Percentiles rank a stretch among this genome's conserved stretches.
Evolutionary conservation across 345 rosid species (phyloP).

Genomic region (Eucalyptus pauciflora): DNA sequence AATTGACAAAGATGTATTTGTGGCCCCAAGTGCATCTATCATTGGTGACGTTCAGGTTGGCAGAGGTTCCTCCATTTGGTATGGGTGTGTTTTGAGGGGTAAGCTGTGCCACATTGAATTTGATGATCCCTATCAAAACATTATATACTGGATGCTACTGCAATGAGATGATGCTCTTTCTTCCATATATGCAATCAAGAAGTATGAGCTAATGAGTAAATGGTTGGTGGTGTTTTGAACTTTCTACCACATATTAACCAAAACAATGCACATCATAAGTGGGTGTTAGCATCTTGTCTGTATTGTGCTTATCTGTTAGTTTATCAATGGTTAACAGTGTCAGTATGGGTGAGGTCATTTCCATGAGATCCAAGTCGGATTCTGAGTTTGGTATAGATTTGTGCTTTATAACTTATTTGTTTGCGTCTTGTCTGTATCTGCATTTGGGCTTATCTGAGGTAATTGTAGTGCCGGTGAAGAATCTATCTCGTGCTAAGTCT

Average conservation of each 20-base stretch:
- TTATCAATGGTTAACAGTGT: background rate
- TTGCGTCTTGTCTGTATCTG: background rate
- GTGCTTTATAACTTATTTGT: background rate
- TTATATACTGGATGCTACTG: background rate
- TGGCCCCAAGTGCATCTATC: slow-evolving; percentile 85
- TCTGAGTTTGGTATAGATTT: background rate
- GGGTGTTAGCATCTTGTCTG: background rate
- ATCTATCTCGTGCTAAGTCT: background rate
- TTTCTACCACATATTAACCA: background rate
- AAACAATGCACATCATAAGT: background rate
- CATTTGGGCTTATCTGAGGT: background rate
- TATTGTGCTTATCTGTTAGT: background rate
- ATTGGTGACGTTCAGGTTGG: slow-evolving; percentile 72
- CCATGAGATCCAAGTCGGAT: background rate
- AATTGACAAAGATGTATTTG: slow-evolving; percentile 70
- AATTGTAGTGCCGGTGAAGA: background rate
- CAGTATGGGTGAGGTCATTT: background rate
- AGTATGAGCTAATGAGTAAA: background rate
- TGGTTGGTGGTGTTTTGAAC: background rate
- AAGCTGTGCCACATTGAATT: background rate
- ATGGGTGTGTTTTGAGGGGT: slow-evolving; percentile 96
- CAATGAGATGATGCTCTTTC: background rate
- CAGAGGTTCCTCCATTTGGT: slow-evolving; percentile 82
- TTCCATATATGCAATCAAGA: background rate
- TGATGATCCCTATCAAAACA: background rate